A percentile compares a stretch with the other conserved stretches of the same genome.
phyloP scores from a whole-genome alignment of 257 asterid genomes.

The Jacaranda copaia region DNA sequence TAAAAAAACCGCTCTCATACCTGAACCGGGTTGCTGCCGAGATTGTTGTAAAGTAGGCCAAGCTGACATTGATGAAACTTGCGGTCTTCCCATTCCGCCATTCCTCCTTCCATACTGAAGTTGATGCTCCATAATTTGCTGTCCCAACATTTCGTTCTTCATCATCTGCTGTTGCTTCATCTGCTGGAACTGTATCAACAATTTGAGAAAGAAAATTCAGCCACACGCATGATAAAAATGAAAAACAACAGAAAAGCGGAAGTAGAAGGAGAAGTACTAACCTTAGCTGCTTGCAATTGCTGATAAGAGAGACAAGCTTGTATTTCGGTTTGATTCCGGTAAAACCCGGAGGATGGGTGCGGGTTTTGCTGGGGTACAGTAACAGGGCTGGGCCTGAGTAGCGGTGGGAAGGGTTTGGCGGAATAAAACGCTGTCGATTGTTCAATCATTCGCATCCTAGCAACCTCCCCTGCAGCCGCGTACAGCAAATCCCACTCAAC shows the following conservation, averaged over 20 bases:
- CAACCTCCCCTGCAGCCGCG: slow-evolving; percentile 68
- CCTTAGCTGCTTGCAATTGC: slow-evolving; percentile 58
- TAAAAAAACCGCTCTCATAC: slow-evolving; percentile 54
- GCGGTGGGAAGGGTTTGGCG: slow-evolving; percentile 25
- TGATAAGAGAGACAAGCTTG: slow-evolving; percentile 39
- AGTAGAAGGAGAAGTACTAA: slow-evolving; percentile 10
- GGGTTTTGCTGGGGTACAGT: slow-evolving; percentile 26
- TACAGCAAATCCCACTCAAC: slow-evolving; percentile 40
- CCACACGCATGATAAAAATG: neutral
- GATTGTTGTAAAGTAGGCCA: slow-evolving; percentile 58
- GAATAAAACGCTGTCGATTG: slow-evolving; percentile 49
- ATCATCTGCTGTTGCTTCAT: slow-evolving; percentile 43
- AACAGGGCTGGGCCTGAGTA: slow-evolving; percentile 40
- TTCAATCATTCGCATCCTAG: slow-evolving; percentile 61
- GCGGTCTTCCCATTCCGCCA: slow-evolving; percentile 22
- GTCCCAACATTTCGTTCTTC: slow-evolving; percentile 30
- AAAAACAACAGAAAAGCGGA: neutral
- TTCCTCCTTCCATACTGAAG: slow-evolving; percentile 41
- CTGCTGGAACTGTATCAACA: slow-evolving; percentile 43
- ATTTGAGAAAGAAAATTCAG: neutral
- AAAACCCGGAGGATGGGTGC: slow-evolving; percentile 28
- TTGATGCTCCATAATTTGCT: slow-evolving; percentile 32
- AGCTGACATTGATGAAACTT: slow-evolving; percentile 27
- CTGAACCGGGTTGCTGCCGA: slow-evolving; percentile 45
- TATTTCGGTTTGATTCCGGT: slow-evolving; percentile 25